Conservation (phyloP, 345 rosid genomes). For the Eucalyptus camaldulensis region DNA sequence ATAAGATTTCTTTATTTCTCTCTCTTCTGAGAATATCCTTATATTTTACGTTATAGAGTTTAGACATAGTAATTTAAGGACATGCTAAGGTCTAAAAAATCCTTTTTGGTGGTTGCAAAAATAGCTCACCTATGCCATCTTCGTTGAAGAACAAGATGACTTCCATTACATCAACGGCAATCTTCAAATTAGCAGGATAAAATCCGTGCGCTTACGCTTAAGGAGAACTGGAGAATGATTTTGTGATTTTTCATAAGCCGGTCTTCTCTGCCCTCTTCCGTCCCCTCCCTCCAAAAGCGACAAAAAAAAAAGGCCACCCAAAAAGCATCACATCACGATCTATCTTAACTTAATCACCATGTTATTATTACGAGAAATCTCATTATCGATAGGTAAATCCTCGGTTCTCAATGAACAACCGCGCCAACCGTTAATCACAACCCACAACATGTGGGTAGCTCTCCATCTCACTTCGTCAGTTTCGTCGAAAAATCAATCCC, state of each 20-base stretch:
- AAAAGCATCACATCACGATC: neutral
- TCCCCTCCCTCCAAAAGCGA: neutral
- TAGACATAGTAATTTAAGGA: too few species aligned
- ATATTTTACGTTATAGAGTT: accelerated
- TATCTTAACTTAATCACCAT: neutral
- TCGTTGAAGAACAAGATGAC: neutral
- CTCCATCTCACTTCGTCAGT: neutral
- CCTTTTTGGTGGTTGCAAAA: neutral
- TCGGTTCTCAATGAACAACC: neutral
- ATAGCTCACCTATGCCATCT: neutral
- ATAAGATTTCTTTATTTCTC: too few species aligned
- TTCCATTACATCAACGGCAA: neutral
- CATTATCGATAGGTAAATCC: neutral
- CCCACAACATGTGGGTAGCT: neutral
- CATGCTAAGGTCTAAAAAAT: accelerated
- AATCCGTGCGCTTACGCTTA: neutral
- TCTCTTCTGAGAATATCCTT: accelerated
- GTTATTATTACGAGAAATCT: neutral
- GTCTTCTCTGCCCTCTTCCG: neutral
- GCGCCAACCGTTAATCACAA: neutral
- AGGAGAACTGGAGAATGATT: neutral
- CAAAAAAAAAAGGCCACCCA: neutral
- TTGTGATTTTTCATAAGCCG: neutral
- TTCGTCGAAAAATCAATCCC: neutral
- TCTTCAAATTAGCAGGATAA: neutral